Evolutionary conservation across 306 rosid species (phyloP), one percentile per base, ranked within the genome.

Genomic region (Comarum palustre): DNA sequence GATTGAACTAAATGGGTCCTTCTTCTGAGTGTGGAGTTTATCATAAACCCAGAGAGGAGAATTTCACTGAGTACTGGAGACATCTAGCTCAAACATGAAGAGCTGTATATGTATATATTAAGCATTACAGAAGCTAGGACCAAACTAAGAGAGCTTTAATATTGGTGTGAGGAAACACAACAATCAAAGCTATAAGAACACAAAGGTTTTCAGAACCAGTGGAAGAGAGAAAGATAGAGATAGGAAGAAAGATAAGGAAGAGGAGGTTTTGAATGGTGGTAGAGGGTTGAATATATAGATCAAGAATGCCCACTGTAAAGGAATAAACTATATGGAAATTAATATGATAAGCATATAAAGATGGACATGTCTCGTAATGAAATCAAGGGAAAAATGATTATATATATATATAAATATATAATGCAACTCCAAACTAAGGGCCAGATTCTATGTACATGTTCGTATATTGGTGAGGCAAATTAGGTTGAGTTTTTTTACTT

Each of bases 1-100:
- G 96, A 91, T 83, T 89, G 97, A 47, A 91, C 94, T 58, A 93
- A 68, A 78, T 86, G 98, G 71, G 89, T 86, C 58, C 93, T 80
- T 80, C 97, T 87, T 64, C 87, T 81, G 8, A 89, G 93, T 45
- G 87, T 77, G 5, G 96, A 86, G 74, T 84, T 93, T 47, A 93
- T 87, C 84, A 77, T 86, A 71, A 71, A 83, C 62, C 87, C 90
- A 75, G 88, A 87, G 29, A 82, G 92, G 54, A 92, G 86, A 73
- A 86, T 79, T 90, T 90, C 98, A 80, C 83, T 55, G 76, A 89
- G 74, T 68, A 90, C 81, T 14, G 92, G 84, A 82, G 91, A 81
- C 90, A 87, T 82, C 42, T 81, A 48, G 61, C 60, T 41, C 80
- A 78, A 80, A 77, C 86, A 81, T 81, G 69, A 84, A 78, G 66